A percentile compares a stretch with the other conserved stretches of the same genome.
These are phyloP conservation scores for Tripidium arundinaceum DNA, from an alignment of 202 grass and related monocot species.

Conservation along the genomic window DNA sequence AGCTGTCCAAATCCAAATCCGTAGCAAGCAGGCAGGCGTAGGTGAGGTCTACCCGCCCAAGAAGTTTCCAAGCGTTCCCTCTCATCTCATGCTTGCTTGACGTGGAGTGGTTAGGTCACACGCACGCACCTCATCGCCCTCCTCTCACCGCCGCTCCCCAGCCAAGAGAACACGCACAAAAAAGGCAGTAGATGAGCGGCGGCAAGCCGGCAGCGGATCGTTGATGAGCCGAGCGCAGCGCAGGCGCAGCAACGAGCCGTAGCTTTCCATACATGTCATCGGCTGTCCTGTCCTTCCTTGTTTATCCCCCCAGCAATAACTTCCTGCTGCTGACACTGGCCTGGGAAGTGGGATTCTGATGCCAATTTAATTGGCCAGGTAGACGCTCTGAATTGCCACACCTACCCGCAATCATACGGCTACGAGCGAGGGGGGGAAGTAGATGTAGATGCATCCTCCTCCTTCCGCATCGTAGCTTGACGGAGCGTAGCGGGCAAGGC, in stretches of 20 bases:
- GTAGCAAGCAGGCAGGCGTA: not conserved
- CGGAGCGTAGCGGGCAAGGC: not conserved
- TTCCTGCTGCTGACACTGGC: constrained; percentile 8
- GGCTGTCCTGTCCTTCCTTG: not conserved
- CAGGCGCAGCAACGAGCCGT: not conserved
- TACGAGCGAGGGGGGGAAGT: not conserved
- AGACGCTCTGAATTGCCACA: constrained; percentile 34
- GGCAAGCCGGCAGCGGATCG: not conserved
- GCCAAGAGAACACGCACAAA: not conserved
- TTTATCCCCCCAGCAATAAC: constrained; percentile 41
- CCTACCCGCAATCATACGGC: constrained; percentile 32
- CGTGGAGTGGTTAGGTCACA: constrained; percentile 42
- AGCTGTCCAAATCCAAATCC: constrained; percentile 27
- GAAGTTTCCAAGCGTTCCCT: constrained; percentile 19
- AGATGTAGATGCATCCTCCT: not conserved
- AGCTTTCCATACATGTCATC: constrained; percentile 36
- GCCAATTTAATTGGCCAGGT: constrained; percentile 39
- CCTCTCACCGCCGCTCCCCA: no score
- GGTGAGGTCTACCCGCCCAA: not conserved
- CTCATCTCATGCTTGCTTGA: not conserved
- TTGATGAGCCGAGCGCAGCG: not conserved
- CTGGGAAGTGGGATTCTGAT: constrained; percentile 40
- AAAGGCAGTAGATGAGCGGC: not conserved
- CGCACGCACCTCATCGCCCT: not conserved
- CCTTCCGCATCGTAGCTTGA: not conserved